Base-by-base conservation (phyloP, 805 yeast genomes). In the Spathaspora girioi region DNA sequence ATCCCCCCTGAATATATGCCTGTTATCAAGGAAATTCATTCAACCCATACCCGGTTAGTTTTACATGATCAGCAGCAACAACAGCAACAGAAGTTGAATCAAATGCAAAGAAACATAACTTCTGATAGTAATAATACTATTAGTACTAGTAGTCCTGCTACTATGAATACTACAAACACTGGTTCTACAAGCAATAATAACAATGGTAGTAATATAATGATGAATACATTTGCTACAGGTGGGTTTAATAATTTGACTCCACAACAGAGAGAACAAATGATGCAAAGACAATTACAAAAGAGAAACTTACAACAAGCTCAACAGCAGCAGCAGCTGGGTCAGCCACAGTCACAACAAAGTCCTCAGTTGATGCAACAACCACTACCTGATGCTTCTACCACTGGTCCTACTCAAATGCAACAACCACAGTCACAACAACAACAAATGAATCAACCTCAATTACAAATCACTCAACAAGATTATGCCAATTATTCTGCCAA, bases 11-110 rank as follows among this genome's bases (percentile, higher is more conserved):
- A 82, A 32, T 80, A 79, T 26, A 69, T 85, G 71, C 80, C 80
- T 14, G 65, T 79, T 20, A 82, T 88, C 43, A 84, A 81, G 63
- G 85, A 82, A 52, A 82, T 86, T 8, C 89, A 89, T 65, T 77
- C 80, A 45, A 71, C 85, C 47, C 92, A 86, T 64, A 72, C 82
- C 52, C 89, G 83, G 57, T 64, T 84, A 51, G 75, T 84, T 9
- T 59, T 79, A 26, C 75, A 79, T 51, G 75, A 78, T 52, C 26
- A 23, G 26, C 26, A 23, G 11, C 80, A 77, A 53, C 81, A 77
- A 54, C 78, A 73, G 53, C 77, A 73, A 52, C 38, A 43, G 2
- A 67, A 65, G 50, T 50, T 68, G 56, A 61, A 57, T 46, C 65
- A 62, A 43, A 54, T 64, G 59, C 60, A 61, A 47, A 58, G 50